These are phyloP conservation scores for Blechomonas ayalai DNA, from an alignment of 208 protist genomes.

Conservation along the genomic window DNA sequence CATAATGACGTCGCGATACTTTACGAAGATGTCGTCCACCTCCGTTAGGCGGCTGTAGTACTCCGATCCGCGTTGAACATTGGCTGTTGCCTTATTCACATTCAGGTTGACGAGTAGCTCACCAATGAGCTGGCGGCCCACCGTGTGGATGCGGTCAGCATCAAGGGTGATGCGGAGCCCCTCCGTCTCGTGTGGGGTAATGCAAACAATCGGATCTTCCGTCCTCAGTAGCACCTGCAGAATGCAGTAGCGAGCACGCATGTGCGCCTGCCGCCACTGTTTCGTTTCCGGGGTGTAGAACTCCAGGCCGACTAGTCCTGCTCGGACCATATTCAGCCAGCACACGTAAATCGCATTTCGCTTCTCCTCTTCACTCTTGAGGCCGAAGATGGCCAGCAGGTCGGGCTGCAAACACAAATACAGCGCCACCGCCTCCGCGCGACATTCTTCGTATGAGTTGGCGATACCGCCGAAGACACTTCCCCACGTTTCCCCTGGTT, in stretches of 20 bases:
- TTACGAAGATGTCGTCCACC: conserved; percentile 48
- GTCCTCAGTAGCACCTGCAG: conserved; percentile 62
- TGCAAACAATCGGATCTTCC: conserved; percentile 41
- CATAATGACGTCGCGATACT: conserved; percentile 71
- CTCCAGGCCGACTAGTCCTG: conserved; percentile 84
- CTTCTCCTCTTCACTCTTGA: conserved; percentile 26
- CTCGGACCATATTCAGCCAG: conserved; percentile 92
- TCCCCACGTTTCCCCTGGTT: conserved; percentile 85
- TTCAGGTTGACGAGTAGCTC: conserved; percentile 62
- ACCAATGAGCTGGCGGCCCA: conserved; percentile 65
- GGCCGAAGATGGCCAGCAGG: conserved; percentile 60
- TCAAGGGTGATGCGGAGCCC: conserved; percentile 68
- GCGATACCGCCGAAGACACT: conserved; percentile 58
- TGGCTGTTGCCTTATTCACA: conserved; percentile 77
- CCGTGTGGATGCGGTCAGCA: conserved; percentile 59
- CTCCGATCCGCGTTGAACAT: conserved; percentile 30
- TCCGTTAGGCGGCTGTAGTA: conserved; percentile 63
- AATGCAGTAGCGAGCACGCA: conserved; percentile 88
- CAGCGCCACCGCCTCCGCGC: conserved; percentile 84
- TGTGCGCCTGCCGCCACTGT: conserved; percentile 90
- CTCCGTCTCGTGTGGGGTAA: conserved; percentile 36
- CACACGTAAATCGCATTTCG: conserved; percentile 56
- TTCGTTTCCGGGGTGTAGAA: conserved; percentile 83
- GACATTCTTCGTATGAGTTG: conserved; percentile 86
- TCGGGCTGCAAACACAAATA: conserved; percentile 66